Evolutionary conservation across 495 filamentous ascomycete species (phyloP).

Genomic region (Lasiosphaeria ovina): DNA sequence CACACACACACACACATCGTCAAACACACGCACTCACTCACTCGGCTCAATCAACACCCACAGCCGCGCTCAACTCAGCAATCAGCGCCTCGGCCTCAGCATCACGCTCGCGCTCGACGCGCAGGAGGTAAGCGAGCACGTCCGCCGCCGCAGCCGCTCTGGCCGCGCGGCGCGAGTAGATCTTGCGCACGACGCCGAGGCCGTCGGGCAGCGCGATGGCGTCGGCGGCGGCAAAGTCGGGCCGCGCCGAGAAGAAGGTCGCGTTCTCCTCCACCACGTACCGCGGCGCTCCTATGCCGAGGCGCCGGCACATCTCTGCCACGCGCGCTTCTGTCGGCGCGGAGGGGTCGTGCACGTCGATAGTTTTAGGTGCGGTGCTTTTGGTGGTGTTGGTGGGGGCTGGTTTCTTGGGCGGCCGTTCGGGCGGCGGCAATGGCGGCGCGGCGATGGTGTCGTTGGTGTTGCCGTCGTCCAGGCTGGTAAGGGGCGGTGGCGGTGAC

Average conservation of each 20-base stretch:
- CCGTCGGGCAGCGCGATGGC: conserved; percentile 25
- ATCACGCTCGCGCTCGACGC: conserved; percentile 15
- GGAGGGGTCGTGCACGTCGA: conserved; percentile 9
- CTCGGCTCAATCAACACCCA: background rate
- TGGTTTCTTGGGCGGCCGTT: background rate
- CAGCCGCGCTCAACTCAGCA: background rate
- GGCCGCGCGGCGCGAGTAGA: conserved; percentile 25
- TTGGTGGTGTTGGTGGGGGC: background rate
- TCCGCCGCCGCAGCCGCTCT: conserved; percentile 35
- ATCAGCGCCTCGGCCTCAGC: conserved; percentile 6
- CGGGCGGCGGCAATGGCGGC: background rate
- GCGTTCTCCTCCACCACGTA: conserved; percentile 15
- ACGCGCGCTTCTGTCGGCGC: conserved; percentile 16
- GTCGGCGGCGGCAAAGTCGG: conserved; percentile 22
- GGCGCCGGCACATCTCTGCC: conserved; percentile 18
- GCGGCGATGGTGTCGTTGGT: background rate
- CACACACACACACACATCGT: background rate
- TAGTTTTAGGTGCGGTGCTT: background rate
- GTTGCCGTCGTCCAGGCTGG: too few relatives aligned
- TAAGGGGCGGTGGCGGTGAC: too few relatives aligned
- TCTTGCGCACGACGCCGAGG: conserved; percentile 23
- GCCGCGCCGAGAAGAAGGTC: conserved; percentile 19
- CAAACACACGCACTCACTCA: conserved; percentile 1
- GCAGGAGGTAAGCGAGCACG: conserved; percentile 22
- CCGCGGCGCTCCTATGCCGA: conserved; percentile 19